Evolutionary conservation across 2,329 filamentous ascomycete genomes (phyloP).

Genomic region (Microdochium trichocladiopsis): DNA sequence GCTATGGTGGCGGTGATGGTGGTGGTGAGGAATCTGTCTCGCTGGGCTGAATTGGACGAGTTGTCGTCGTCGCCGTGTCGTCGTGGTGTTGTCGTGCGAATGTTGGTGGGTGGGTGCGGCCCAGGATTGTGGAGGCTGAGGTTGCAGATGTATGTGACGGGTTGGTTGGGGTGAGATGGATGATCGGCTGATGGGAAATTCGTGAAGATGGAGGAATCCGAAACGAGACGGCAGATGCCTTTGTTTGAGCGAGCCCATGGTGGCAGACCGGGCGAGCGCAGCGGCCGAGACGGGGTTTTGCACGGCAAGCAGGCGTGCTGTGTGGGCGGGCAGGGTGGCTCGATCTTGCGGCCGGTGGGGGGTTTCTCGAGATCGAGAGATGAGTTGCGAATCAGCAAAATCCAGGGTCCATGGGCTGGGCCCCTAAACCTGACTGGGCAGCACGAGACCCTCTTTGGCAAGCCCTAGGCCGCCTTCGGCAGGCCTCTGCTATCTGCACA

Average conservation of each 20-base stretch:
- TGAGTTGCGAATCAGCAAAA: conserved; percentile 9
- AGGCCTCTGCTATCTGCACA: not conserved
- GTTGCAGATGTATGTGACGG: too few relatives aligned
- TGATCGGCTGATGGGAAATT: too few relatives aligned
- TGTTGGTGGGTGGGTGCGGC: too few relatives aligned
- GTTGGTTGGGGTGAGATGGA: too few relatives aligned
- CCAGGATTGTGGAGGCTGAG: too few relatives aligned
- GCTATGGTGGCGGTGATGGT: too few relatives aligned
- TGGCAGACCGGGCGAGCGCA: conserved; percentile 2
- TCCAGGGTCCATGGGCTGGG: conserved; percentile 5
- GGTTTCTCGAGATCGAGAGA: conserved; percentile 10
- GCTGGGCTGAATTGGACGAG: too few relatives aligned
- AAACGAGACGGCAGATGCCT: too few relatives aligned
- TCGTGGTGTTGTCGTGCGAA: too few relatives aligned
- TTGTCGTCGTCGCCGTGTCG: too few relatives aligned
- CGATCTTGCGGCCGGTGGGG: conserved; percentile 11
- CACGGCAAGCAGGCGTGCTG: not conserved
- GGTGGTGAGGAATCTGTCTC: too few relatives aligned
- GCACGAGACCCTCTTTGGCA: not conserved
- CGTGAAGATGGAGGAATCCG: not conserved
- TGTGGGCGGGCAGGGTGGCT: conserved; percentile 5
- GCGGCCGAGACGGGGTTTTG: not conserved
- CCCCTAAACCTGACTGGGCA: not conserved
- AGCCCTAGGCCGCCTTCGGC: not conserved
- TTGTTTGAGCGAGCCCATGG: not conserved